Evolutionary conservation across 768 basidiomycete species (phyloP).

Genomic region (Crassisporium funariophilum): DNA sequence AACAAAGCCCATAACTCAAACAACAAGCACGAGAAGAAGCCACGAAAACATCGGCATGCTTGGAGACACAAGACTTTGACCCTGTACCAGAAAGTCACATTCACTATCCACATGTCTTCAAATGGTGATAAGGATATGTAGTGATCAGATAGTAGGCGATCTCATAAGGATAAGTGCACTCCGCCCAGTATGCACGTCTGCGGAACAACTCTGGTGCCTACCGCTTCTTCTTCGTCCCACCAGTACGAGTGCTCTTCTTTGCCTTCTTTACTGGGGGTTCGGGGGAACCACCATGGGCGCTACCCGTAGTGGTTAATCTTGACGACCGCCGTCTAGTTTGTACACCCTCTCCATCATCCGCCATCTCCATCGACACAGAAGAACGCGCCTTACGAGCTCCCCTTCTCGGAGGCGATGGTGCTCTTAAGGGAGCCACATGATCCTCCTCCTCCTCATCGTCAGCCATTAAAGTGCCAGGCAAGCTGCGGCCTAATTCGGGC

Average conservation of each 20-base stretch:
- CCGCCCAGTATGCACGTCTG: no score
- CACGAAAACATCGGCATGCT: no score
- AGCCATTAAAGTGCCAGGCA: conserved; percentile 47
- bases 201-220: no score
- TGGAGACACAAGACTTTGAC: no score
- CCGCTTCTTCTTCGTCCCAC: conserved; percentile 19
- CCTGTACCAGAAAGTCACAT: no score
- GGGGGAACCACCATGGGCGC: conserved; percentile 27
- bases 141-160: no score
- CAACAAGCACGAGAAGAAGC: no score
- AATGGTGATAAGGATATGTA: no score
- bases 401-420: conserved; percentile 26
- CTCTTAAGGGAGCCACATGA: conserved; percentile 40
- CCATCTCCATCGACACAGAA: conserved; percentile 31
- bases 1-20: no score
- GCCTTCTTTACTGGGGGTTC: conserved; percentile 22
- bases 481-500: conserved; percentile 28
- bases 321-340: conserved; percentile 47
- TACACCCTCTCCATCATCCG: conserved; percentile 35
- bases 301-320: conserved; percentile 35
- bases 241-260: conserved; percentile 19
- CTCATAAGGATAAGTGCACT: no score
- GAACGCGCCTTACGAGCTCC: conserved; percentile 28
- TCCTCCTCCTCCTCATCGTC: conserved; percentile 43
- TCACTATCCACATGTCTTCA: no score